Evolutionary conservation across 1,284 basidiomycete species (phyloP), one percentile per base, ranked within the genome.

Genomic region (Peniophora sp.): DNA sequence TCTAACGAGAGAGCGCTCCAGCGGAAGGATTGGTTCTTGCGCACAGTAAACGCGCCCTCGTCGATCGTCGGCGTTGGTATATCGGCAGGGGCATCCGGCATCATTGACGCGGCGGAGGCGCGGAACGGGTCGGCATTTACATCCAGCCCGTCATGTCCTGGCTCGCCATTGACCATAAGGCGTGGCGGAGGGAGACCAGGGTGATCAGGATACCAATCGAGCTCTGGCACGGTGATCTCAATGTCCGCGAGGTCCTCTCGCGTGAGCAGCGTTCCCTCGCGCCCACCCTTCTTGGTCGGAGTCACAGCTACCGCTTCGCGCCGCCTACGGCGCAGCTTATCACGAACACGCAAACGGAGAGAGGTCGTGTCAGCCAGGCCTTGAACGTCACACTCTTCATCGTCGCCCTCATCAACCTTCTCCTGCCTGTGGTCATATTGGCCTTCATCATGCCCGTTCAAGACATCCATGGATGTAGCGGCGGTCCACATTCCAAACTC

Each of bases 1-100:
- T 56, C 55, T 17, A 53, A 39, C 2, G 56, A 57, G 8, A 54
- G 53, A 36, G 49, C 54, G 44, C 56, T 57, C 56, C 56, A 57
- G 24, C 56, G 52, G 50, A 57, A 57, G 17, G 55, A 54, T 37
- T 32, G 35, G 27, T 56, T 52, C 12, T 48, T 39, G 15, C 36
- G 53, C 15, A 49, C 36, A 22, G 49, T 49, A 8, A 45, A 22
- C 23, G 47, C 42, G 10, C 23, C 43, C 18, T 48, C 51, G 36
- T 37, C 48, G 14, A 17, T 42, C 18, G 3, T 48, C 2, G 14
- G 42, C 32, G 22, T 47, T 12, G 35, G 36, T 14, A 15, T 14
- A 24, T 12, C 18, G 8, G 14, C 43, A 9, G 23, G 20, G 18
- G n/a, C 6, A 8, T 18, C 18, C 9, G 20, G 43, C 18, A 45